Evolutionary conservation across 495 filamentous ascomycete species (phyloP).

Genomic region (Hyaloscypha bicolor): DNA sequence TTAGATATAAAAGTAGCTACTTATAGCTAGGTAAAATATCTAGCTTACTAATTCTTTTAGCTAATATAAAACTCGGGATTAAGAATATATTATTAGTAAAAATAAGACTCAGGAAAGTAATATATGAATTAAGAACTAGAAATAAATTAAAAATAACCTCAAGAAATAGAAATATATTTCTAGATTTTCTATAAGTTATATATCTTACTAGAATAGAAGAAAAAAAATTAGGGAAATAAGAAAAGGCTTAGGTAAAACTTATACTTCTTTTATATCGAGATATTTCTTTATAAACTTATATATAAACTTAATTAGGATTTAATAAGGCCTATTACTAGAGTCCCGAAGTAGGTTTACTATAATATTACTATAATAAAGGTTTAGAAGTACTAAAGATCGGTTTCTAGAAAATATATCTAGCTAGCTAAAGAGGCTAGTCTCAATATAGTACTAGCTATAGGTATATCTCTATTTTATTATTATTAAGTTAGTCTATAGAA

Average conservation of each 20-base stretch:
- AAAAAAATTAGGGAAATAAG: neutral
- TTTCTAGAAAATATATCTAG: slow-evolving; percentile 41
- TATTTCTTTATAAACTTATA: slow-evolving; percentile 41
- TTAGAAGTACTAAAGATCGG: slow-evolving; percentile 37
- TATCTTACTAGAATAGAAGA: neutral
- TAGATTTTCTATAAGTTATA: slow-evolving; percentile 25
- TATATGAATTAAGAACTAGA: slow-evolving; percentile 31
- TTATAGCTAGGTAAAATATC: slow-evolving; percentile 33
- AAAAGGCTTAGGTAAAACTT: slow-evolving; percentile 16
- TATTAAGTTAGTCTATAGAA: slow-evolving; percentile 34
- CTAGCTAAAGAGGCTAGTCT: slow-evolving; percentile 42
- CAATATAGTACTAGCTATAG: slow-evolving; percentile 37
- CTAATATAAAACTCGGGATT: too few relatives aligned
- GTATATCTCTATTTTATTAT: slow-evolving; percentile 41
- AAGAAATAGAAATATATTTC: slow-evolving; percentile 38
- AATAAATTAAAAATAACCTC: slow-evolving; percentile 39
- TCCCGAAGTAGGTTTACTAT: slow-evolving; percentile 39
- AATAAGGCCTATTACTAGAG: slow-evolving; percentile 33
- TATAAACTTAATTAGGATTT: slow-evolving; percentile 40
- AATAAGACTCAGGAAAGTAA: slow-evolving; percentile 38
- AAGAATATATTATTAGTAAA: too few relatives aligned
- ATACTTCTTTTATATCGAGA: slow-evolving; percentile 38
- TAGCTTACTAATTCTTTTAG: slow-evolving; percentile 35
- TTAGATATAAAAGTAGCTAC: slow-evolving; percentile 35
- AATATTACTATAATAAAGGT: slow-evolving; percentile 34